Evolutionary conservation across 208 protist genomes (phyloP), one percentile per base, ranked within the genome.

Genomic region (Crithidia bombi): DNA sequence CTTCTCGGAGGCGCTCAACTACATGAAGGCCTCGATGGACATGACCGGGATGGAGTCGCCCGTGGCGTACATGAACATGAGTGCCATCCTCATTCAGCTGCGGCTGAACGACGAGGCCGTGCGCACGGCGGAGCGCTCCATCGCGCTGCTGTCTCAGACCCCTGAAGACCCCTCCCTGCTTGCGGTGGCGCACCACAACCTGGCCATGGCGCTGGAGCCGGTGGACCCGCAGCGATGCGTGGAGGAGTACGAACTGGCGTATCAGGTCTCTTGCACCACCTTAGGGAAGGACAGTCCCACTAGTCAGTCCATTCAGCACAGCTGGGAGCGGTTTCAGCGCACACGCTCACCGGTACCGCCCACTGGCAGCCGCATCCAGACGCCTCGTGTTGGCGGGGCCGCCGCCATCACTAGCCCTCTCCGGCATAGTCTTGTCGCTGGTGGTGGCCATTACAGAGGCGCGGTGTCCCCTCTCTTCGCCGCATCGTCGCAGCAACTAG

Each of bases 11-110:
- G 89, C 93, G 10, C 76, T 95, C 17, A 41, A 73, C 36, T 90
- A 89, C 70, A 86, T 97, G 78, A 72, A 90, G 69, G 67, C 82
- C 25, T 94, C 88, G 12, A 88, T 95, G 87, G 67, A 86, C 43
- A 78, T 80, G 64, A 90, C 91, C 4, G 83, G 83, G 2, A 68
- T 85, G 51, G 83, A 94, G 71, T 93, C 88, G 12, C 85, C 93
- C 6, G 86, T 93, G 44, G 87, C 89, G 19, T 94, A 89, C 76
- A 85, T 97, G 76, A 97, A 96, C 81, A 87, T 93, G 43, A 96
- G 88, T 59, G 93, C 93, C 28, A 82, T 97, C 19, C 86, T 94
- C 26, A 80, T 86, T 10, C 93, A 97, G 80, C 44, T 96, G 51
- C 73, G 86, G 14, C 77, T 85, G 21, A 83, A 85, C 64, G 87